Conservation (phyloP, 768 basidiomycete genomes). For the Piloderma croceum region DNA sequence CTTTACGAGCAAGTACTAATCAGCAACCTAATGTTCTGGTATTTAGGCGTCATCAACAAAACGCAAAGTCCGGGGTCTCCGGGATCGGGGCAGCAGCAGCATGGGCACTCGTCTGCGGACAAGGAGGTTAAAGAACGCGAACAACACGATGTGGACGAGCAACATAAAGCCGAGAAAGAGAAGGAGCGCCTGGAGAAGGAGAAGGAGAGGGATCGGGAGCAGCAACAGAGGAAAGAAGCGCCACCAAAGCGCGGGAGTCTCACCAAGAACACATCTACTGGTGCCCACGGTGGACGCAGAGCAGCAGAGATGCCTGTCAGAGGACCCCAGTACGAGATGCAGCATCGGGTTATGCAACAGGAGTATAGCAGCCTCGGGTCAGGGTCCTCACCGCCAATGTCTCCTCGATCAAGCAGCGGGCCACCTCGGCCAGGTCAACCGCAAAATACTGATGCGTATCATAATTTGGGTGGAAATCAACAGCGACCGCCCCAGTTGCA, state of each 20-base stretch:
- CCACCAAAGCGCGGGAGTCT: slow-evolving; percentile 44
- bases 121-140: slow-evolving; percentile 26
- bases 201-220: slow-evolving; percentile 23
- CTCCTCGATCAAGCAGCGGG: slow-evolving; percentile 19
- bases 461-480: slow-evolving; percentile 15
- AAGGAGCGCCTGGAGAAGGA: slow-evolving; percentile 30
- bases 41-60: slow-evolving; percentile 95
- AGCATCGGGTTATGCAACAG: slow-evolving; percentile 88
- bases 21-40: slow-evolving; percentile 98
- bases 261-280: slow-evolving; percentile 55
- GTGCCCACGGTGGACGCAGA: slow-evolving; percentile 45
- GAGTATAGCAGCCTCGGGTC: slow-evolving; percentile 56
- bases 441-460: slow-evolving; percentile 26
- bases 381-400: slow-evolving; percentile 17
- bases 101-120: slow-evolving; percentile 18
- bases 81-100: slow-evolving; percentile 24
- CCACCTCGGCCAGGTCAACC: slow-evolving; percentile 23
- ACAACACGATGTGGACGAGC: slow-evolving; percentile 33
- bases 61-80: slow-evolving; percentile 50
- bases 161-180: slow-evolving; percentile 24
- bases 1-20: slow-evolving; percentile 95
- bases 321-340: slow-evolving; percentile 90
- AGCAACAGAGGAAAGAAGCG: slow-evolving; percentile 36
- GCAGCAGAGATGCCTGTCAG: slow-evolving; percentile 83
- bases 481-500: slow-evolving; percentile 31